Percentiles rank a stretch among this genome's conserved stretches.
Conservation (phyloP, 192 early-diverging fungal genomes). For the Paraglomus brasilianum region DNA sequence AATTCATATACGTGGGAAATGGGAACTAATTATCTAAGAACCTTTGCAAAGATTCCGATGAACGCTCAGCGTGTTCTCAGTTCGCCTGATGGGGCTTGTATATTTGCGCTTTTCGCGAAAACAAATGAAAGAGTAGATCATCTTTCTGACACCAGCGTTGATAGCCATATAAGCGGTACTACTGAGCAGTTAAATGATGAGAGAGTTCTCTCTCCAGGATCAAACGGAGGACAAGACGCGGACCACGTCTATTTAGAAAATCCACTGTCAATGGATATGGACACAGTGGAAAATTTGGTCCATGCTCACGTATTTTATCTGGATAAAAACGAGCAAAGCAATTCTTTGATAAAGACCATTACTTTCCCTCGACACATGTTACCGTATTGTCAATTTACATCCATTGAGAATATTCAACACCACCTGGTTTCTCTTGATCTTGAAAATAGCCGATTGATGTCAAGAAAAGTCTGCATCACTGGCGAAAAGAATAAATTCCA, state of each 20-base stretch:
- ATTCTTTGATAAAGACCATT: neutral
- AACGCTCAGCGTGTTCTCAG: conserved; percentile 3
- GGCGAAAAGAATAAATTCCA: conserved; percentile 19
- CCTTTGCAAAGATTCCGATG: conserved; percentile 14
- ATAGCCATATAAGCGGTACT: neutral
- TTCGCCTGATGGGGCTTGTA: conserved; percentile 26
- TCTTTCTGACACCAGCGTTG: neutral
- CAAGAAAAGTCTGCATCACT: conserved; percentile 18
- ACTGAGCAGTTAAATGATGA: neutral
- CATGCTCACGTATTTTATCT: neutral
- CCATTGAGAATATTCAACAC: conserved; percentile 17
- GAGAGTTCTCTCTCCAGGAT: neutral
- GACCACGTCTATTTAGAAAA: neutral
- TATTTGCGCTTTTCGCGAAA: conserved; percentile 25
- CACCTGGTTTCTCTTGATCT: conserved; percentile 14
- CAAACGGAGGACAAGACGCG: neutral
- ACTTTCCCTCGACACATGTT: conserved; percentile 5
- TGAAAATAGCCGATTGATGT: neutral
- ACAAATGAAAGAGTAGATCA: neutral
- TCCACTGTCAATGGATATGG: neutral
- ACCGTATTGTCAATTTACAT: conserved; percentile 18
- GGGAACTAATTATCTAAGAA: conserved; percentile 19
- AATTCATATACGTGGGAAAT: conserved; percentile 16
- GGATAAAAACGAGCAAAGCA: conserved; percentile 3
- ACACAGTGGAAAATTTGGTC: neutral